Evolutionary conservation across 2,329 filamentous ascomycete species (phyloP).

Genomic region (Lecanicillium sp.): DNA sequence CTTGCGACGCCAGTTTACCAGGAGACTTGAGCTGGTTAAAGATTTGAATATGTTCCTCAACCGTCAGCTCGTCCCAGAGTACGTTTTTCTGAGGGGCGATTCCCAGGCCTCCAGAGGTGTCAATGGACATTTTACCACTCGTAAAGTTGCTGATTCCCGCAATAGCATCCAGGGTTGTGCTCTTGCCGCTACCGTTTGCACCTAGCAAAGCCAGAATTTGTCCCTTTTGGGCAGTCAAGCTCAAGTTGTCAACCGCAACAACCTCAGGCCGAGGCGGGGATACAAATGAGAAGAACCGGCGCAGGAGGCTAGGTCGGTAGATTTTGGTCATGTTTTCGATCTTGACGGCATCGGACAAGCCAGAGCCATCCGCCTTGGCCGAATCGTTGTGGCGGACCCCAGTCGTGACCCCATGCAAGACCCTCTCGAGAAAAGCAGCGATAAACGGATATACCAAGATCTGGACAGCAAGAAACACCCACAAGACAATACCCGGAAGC

Average conservation of each 20-base stretch:
- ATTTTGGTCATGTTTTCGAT: constrained; percentile 66
- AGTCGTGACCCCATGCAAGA: constrained; percentile 43
- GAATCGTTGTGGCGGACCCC: constrained; percentile 34
- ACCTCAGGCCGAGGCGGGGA: constrained; percentile 52
- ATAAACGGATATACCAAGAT: constrained; percentile 60
- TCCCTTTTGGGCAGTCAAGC: constrained; percentile 58
- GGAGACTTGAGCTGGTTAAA: constrained; percentile 61
- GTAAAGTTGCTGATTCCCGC: constrained; percentile 31
- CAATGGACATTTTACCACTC: constrained; percentile 51
- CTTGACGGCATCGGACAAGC: constrained; percentile 46
- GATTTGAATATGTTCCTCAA: constrained; percentile 60
- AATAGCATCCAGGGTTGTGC: constrained; percentile 39
- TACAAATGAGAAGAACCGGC: constrained; percentile 38
- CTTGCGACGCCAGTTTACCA: constrained; percentile 33
- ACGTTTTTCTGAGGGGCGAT: constrained; percentile 71
- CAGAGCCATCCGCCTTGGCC: constrained; percentile 25
- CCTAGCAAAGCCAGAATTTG: constrained; percentile 68
- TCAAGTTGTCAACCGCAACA: constrained; percentile 63
- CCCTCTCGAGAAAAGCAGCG: constrained; percentile 61
- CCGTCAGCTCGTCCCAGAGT: constrained; percentile 64
- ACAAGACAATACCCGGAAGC: constrained; percentile 62
- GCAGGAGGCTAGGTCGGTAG: constrained; percentile 57
- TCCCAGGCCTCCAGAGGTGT: constrained; percentile 63
- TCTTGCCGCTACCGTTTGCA: constrained; percentile 66
- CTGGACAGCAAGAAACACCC: constrained; percentile 66